Percentiles rank a stretch among this genome's conserved stretches.
phyloP scores from a whole-genome alignment of 805 yeast genomes.

The Yamadazyma ubonensis region DNA sequence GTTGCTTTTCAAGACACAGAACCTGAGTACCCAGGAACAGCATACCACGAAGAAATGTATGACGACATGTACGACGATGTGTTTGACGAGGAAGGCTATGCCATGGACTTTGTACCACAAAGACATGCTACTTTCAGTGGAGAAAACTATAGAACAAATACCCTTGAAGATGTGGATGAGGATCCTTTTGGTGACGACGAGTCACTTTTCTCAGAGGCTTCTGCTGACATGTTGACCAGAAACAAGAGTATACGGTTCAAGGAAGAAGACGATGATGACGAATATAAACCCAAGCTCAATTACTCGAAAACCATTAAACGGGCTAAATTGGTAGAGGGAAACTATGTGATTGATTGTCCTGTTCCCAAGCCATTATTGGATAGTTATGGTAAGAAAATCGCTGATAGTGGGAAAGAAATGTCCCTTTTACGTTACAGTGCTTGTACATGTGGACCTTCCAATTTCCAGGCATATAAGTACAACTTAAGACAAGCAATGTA shows the following conservation, averaged over 20 bases:
- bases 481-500: constrained; percentile 83
- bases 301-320: constrained; percentile 45
- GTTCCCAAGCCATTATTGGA: constrained; percentile 38
- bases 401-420: constrained; percentile 55
- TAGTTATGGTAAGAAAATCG: constrained; percentile 33
- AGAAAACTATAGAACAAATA: constrained; percentile 40
- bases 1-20: constrained; percentile 32
- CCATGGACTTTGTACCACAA: constrained; percentile 1
- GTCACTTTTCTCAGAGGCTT: constrained; percentile 41
- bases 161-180: constrained; percentile 38
- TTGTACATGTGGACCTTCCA: constrained; percentile 85
- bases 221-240: constrained; percentile 24
- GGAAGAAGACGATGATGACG: constrained; percentile 29
- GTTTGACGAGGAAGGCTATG: constrained; percentile 11
- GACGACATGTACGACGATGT: constrained; percentile 19
- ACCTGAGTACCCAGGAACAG: constrained; percentile 31
- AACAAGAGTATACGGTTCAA: constrained; percentile 11
- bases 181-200: constrained; percentile 42
- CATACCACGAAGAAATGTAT: too few relatives aligned
- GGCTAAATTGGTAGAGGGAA: constrained; percentile 42
- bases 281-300: constrained; percentile 39
- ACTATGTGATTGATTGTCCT: constrained; percentile 45
- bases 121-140: constrained; percentile 28
- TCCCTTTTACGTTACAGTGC: constrained; percentile 91
- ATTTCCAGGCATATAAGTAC: constrained; percentile 60